Evolutionary conservation across 768 basidiomycete genomes (phyloP).

Genomic region (Pleurotus ostreatus): DNA sequence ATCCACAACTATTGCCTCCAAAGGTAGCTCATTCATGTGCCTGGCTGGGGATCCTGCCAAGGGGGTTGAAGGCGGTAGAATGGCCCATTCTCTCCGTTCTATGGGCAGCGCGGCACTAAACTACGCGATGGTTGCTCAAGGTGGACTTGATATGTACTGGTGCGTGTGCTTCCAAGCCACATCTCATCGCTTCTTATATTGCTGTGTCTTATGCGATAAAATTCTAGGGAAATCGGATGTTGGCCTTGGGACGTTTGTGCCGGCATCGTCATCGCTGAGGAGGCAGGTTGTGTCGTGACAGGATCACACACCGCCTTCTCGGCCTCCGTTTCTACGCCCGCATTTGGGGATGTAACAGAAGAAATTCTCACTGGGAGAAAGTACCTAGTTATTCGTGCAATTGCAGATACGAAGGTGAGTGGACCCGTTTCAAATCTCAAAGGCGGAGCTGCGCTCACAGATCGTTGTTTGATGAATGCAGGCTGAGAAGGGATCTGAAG

Average conservation of each 20-base stretch:
- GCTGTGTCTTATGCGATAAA: background rate
- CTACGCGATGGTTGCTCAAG: constrained; percentile 82
- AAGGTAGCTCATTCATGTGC: constrained; percentile 63
- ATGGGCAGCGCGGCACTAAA: constrained; percentile 84
- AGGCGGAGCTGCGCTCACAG: too few relatives aligned
- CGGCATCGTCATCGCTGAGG: constrained; percentile 86
- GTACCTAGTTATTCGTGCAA: constrained; percentile 72
- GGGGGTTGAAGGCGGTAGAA: constrained; percentile 66
- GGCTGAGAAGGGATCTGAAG: constrained; percentile 62
- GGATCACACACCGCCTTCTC: constrained; percentile 56
- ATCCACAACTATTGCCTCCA: constrained; percentile 46
- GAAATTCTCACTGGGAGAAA: constrained; percentile 75
- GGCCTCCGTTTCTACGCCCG: constrained; percentile 26
- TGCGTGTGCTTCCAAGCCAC: constrained; percentile 26
- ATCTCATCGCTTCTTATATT: constrained; percentile 1
- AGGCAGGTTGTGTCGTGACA: constrained; percentile 79
- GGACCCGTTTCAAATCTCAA: too few relatives aligned
- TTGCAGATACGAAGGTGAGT: constrained; percentile 54
- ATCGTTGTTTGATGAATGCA: constrained; percentile 10
- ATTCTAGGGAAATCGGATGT: constrained; percentile 72
- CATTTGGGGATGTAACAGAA: constrained; percentile 62
- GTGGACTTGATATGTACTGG: constrained; percentile 87
- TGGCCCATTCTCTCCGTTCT: constrained; percentile 82
- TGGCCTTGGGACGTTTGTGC: constrained; percentile 91
- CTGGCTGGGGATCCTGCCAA: constrained; percentile 69